Evolutionary conservation across 1,284 basidiomycete species (phyloP).

Genomic region (Sporisorium iseilematis-ciliati): DNA sequence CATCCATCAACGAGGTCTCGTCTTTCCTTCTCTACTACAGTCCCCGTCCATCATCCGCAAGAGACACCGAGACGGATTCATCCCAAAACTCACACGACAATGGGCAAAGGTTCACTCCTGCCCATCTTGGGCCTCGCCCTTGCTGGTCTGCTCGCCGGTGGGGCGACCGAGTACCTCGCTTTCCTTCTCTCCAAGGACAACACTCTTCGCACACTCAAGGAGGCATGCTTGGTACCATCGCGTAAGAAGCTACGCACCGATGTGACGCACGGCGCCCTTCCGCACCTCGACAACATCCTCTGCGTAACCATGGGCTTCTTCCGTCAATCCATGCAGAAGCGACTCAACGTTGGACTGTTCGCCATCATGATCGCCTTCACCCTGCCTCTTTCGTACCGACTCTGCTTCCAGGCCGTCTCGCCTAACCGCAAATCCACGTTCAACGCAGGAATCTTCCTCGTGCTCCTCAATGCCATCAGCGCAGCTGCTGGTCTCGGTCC

Average conservation of each 20-base stretch:
- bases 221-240: conserved; percentile 30
- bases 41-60: neutral
- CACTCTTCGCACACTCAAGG: conserved; percentile 16
- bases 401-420: conserved; percentile 51
- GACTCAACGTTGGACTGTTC: conserved; percentile 42
- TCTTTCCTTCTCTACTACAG: neutral
- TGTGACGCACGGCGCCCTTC: conserved; percentile 29
- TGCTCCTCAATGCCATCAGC: conserved; percentile 42
- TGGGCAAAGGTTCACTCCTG: conserved; percentile 39
- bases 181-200: conserved; percentile 26
- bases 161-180: conserved; percentile 26
- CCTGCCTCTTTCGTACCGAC: conserved; percentile 34
- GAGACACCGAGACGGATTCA: neutral
- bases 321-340: conserved; percentile 23
- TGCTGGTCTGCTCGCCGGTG: conserved; percentile 29
- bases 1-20: neutral
- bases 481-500: conserved; percentile 39
- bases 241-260: conserved; percentile 46
- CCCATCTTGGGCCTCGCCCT: conserved; percentile 37
- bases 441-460: conserved; percentile 34
- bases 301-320: conserved; percentile 51
- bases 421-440: conserved; percentile 46
- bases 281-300: conserved; percentile 45
- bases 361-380: conserved; percentile 37
- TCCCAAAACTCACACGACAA: conserved; percentile 6